Evolutionary conservation across 441 rosid genomes (phyloP).

Genomic region (Populus hybrid): DNA sequence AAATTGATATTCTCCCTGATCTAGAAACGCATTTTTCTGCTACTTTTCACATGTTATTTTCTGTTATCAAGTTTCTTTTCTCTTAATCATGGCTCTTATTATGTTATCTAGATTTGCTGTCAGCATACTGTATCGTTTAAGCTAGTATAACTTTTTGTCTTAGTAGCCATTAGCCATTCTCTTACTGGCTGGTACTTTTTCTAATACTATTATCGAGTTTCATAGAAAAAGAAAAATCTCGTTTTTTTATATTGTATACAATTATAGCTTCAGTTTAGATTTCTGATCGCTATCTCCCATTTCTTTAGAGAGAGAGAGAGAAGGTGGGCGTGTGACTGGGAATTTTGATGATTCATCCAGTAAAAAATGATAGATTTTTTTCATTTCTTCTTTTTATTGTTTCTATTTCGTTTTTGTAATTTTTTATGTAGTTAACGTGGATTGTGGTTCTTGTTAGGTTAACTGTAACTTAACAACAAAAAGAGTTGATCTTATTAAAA

Average conservation of each 20-base stretch:
- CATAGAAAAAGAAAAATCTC: neutral
- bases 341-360: neutral
- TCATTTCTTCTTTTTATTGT: neutral
- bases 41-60: conserved; percentile 7
- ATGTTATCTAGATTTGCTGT: neutral
- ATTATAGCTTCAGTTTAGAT: neutral
- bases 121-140: neutral
- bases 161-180: neutral
- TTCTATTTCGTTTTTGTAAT: neutral
- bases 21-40: neutral
- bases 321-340: neutral
- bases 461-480: conserved; percentile 36
- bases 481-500: conserved; percentile 10
- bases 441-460: conserved; percentile 36
- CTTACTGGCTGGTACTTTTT: neutral
- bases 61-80: neutral
- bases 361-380: neutral
- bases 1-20: neutral
- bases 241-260: too few species aligned
- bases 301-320: neutral
- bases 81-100: neutral
- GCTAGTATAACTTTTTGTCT: neutral
- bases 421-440: neutral
- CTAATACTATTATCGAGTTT: neutral
- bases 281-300: neutral